Evolutionary conservation across 2,329 filamentous ascomycete species (phyloP).

Genomic region (Penicillium sclerotiorum): DNA sequence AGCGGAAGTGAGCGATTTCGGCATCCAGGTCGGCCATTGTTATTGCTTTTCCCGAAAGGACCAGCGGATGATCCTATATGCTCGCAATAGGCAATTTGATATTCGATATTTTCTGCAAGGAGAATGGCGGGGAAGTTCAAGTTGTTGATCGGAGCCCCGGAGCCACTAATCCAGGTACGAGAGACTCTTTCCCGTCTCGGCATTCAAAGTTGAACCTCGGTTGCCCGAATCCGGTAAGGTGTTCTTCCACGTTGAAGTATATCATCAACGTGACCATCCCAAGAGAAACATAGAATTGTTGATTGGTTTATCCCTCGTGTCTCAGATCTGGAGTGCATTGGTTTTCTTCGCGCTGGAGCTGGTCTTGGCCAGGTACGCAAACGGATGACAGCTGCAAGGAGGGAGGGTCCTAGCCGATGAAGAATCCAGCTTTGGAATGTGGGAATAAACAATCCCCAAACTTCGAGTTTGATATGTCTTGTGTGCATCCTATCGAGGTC

Average conservation of each 20-base stretch:
- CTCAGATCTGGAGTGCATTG: conserved; percentile 5
- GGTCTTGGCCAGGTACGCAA: conserved; percentile 15
- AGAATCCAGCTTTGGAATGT: conserved; percentile 23
- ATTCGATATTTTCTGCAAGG: background rate
- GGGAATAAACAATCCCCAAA: conserved; percentile 3
- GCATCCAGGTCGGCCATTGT: conserved; percentile 19
- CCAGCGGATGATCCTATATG: background rate
- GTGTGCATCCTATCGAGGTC: background rate
- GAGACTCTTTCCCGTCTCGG: background rate
- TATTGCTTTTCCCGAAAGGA: background rate
- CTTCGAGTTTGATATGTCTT: background rate
- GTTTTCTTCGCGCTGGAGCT: background rate
- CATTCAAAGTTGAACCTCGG: conserved; percentile 13
- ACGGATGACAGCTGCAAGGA: conserved; percentile 22
- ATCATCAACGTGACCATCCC: background rate
- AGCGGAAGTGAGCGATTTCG: conserved; percentile 29
- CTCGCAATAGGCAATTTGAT: background rate
- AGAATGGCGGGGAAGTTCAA: background rate
- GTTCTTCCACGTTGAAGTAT: background rate
- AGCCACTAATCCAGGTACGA: background rate
- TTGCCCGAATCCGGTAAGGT: conserved; percentile 9
- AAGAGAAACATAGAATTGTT: background rate
- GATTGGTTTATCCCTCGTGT: conserved; percentile 5
- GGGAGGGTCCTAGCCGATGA: conserved; percentile 9
- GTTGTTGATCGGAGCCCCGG: background rate